A percentile compares a stretch with the other conserved stretches of the same genome.
These are phyloP conservation scores for Alternaria ventricosa DNA, from an alignment of 2,329 filamentous ascomycete species.

Conservation along the genomic window DNA sequence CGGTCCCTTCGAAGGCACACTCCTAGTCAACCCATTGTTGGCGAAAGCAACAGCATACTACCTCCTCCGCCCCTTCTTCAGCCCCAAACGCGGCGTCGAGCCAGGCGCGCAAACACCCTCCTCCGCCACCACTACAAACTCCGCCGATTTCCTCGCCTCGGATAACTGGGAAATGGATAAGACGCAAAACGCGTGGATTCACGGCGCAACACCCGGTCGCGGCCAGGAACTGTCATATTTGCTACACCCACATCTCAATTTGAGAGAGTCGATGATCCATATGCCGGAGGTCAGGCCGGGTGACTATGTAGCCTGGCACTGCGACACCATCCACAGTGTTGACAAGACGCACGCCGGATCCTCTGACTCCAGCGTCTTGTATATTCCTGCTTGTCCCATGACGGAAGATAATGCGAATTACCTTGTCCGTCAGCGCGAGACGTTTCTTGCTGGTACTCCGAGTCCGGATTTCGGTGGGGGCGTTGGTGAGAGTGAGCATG, in stretches of 20 bases:
- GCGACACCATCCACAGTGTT: conserved; percentile 81
- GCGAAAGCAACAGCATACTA: conserved; percentile 79
- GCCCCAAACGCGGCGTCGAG: conserved; percentile 53
- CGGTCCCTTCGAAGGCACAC: conserved; percentile 75
- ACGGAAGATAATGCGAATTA: conserved; percentile 78
- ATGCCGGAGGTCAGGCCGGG: conserved; percentile 72
- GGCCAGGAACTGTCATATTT: conserved; percentile 70
- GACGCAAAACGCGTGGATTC: conserved; percentile 65
- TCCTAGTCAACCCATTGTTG: conserved; percentile 81
- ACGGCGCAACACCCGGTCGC: conserved; percentile 72
- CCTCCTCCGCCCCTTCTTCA: conserved; percentile 84
- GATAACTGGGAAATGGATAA: conserved; percentile 67
- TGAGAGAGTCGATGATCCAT: conserved; percentile 73
- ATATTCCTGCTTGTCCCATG: conserved; percentile 85
- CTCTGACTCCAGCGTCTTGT: conserved; percentile 81
- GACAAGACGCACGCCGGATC: conserved; percentile 77
- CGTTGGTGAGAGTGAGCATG: conserved; percentile 64
- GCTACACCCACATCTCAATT: conserved; percentile 73
- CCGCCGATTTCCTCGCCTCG: conserved; percentile 55
- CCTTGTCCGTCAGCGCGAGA: conserved; percentile 71
- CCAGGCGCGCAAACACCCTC: conserved; percentile 42
- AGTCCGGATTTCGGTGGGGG: conserved; percentile 63
- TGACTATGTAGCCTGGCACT: conserved; percentile 82
- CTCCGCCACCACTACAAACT: conserved; percentile 38
- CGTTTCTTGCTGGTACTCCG: conserved; percentile 67